phyloP scores from a whole-genome alignment of 2,329 filamentous ascomycete species.

The Phyllosticta paracitricarpa region DNA sequence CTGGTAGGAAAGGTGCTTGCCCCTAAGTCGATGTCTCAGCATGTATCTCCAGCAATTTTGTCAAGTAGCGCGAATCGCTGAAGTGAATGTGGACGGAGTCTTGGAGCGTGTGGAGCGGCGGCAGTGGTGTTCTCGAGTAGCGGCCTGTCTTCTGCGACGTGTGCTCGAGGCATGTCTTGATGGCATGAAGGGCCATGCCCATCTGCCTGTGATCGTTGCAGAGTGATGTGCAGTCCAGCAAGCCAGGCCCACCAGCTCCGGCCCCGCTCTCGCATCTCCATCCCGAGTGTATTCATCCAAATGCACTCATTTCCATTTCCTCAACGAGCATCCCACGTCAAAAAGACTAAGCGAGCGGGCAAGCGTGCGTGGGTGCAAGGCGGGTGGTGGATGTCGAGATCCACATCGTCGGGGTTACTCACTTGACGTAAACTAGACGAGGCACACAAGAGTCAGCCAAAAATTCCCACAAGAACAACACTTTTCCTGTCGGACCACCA shows the following conservation, averaged over 20 bases:
- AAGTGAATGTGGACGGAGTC: neutral
- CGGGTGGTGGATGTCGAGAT: neutral
- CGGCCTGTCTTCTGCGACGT: neutral
- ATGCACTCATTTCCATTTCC: neutral
- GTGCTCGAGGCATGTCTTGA: neutral
- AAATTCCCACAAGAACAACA: neutral
- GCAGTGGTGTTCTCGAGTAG: neutral
- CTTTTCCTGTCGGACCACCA: neutral
- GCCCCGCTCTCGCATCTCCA: neutral
- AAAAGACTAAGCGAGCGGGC: neutral
- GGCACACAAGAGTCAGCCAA: slow-evolving; percentile 5
- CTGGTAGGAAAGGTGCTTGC: slow-evolving; percentile 94
- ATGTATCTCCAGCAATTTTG: neutral
- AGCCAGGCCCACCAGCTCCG: neutral
- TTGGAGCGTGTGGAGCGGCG: neutral
- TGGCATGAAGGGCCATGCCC: neutral
- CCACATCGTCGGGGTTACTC: neutral
- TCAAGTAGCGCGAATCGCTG: neutral
- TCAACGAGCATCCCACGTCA: neutral
- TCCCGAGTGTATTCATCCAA: neutral
- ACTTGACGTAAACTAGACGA: slow-evolving; percentile 10
- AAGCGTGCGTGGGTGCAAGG: neutral
- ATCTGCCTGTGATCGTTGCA: neutral
- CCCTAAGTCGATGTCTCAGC: slow-evolving; percentile 44
- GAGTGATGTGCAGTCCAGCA: neutral